Conservation (phyloP, 192 early-diverging fungal species). For the Podila horticola region DNA sequence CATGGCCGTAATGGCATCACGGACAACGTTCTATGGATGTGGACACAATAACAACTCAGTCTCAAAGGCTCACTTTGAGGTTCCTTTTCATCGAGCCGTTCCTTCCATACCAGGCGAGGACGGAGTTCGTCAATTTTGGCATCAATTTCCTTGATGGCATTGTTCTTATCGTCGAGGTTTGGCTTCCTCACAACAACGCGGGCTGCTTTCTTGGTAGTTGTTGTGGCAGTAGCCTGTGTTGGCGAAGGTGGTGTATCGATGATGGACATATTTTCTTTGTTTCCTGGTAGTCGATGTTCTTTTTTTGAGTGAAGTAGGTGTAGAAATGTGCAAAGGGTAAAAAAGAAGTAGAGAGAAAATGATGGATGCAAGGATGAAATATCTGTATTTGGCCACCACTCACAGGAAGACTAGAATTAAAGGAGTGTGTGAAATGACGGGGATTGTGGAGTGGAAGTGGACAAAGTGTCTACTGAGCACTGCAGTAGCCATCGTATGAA, state of each 20-base stretch:
- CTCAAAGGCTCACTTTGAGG: neutral
- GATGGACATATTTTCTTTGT: neutral
- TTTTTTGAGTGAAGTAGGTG: neutral
- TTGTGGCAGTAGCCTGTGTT: neutral
- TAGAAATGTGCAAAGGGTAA: neutral
- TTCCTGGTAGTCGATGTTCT: too few species aligned
- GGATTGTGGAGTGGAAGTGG: neutral
- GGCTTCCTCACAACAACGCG: slow-evolving; percentile 9
- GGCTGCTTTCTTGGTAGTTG: neutral
- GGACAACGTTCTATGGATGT: neutral
- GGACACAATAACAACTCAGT: neutral
- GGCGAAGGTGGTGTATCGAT: neutral
- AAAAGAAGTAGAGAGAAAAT: neutral
- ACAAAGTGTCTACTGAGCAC: too few species aligned
- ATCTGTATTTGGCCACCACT: too few species aligned
- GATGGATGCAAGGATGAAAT: too few species aligned
- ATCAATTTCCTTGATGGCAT: slow-evolving; percentile 8
- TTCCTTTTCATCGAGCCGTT: neutral
- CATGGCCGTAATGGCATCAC: neutral
- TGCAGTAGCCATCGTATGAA: neutral
- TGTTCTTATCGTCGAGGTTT: slow-evolving; percentile 3
- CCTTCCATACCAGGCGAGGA: slow-evolving; percentile 7
- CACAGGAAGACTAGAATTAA: neutral
- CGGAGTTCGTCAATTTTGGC: slow-evolving; percentile 1
- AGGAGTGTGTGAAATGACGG: neutral